Base-by-base conservation (phyloP, 192 early-diverging fungal genomes). In the Gaertneriomyces semiglobifer region DNA sequence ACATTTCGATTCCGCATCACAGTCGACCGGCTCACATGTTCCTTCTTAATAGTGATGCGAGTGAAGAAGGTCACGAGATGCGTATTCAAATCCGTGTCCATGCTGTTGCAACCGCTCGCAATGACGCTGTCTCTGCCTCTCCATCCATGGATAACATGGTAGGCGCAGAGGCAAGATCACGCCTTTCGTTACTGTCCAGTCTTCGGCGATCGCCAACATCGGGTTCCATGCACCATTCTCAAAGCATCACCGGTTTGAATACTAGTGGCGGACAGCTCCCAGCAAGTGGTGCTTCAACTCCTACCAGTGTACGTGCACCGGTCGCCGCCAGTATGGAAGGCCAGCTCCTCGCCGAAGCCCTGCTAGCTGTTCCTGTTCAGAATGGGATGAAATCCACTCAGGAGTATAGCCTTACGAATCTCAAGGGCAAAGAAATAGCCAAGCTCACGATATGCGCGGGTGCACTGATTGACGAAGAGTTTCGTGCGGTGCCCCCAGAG, bases 361-460 rank as follows among this genome's bases (percentile, higher is more conserved):
- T 48, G 40, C 63, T 70, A 20, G 19, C 12, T 9, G 14, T 70
- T 7, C 68, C 68, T 12, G 33, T 16, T 11, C 59, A 48, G 16
- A 11, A 14, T 5, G 20, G 45, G n/a, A 20, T 48, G 8, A 69
- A 71, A 42, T 33, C 64, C 5, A 12, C 61, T n/a, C 62, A 38
- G 12, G 54, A 57, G 38, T 72, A 72, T 44, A 52, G 20, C 12
- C 48, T 50, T n/a, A 68, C 41, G 58, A 45, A 56, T 7, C 18
- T 14, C 44, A 74, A 71, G 33, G 60, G 59, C 7, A 73, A 77
- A 61, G 77, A 79, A 53, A 68, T 77, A 5, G 77, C 74, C 5
- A 70, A 62, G 48, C 47, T 75, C 25, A 5, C 20, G 7, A 39
- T 77, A 16, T 68, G 67, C 46, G 66, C 77, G 42, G 77, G 77